Conservation (phyloP, 2,329 filamentous ascomycete genomes). For the Chrysoporthe deuterocubensis region DNA sequence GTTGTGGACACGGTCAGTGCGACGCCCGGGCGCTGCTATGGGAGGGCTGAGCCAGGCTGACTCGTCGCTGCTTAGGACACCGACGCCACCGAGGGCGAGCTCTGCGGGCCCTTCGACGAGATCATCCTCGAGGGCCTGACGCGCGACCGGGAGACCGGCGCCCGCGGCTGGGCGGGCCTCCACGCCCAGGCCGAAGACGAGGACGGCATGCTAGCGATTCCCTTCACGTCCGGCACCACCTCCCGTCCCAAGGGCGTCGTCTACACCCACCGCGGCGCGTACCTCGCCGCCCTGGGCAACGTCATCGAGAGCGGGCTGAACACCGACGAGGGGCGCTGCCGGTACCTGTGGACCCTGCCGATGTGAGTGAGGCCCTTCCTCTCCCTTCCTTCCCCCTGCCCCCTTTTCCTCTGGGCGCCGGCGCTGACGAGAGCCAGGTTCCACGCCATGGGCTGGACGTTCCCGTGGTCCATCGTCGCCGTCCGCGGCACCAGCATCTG, state of each 20-base stretch:
- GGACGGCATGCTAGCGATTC: conserved; percentile 80
- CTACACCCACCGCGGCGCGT: conserved; percentile 81
- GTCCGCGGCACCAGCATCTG: conserved; percentile 95
- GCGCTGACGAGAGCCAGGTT: conserved; percentile 50
- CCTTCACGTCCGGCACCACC: conserved; percentile 94
- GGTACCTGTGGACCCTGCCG: conserved; percentile 89
- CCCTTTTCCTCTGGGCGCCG: conserved; percentile 2
- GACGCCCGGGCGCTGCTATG: too few species aligned
- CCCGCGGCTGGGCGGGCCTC: conserved; percentile 76
- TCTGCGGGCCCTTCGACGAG: conserved; percentile 80
- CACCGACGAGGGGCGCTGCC: conserved; percentile 67
- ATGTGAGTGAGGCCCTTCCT: conserved; percentile 65
- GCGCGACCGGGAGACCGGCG: conserved; percentile 69
- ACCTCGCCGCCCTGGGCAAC: conserved; percentile 80
- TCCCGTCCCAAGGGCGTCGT: conserved; percentile 91
- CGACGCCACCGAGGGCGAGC: conserved; percentile 73
- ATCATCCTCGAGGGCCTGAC: conserved; percentile 80
- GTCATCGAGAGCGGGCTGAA: conserved; percentile 89
- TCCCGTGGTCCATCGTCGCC: conserved; percentile 90
- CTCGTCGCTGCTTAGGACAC: conserved; percentile 66
- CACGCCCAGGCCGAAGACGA: conserved; percentile 73
- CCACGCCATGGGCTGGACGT: conserved; percentile 78
- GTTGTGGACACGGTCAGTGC: conserved; percentile 69
- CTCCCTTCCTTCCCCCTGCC: not conserved
- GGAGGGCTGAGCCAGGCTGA: too few species aligned